Base-by-base conservation (phyloP, 2,329 filamentous ascomycete species). In the Sporothrix globosa region DNA sequence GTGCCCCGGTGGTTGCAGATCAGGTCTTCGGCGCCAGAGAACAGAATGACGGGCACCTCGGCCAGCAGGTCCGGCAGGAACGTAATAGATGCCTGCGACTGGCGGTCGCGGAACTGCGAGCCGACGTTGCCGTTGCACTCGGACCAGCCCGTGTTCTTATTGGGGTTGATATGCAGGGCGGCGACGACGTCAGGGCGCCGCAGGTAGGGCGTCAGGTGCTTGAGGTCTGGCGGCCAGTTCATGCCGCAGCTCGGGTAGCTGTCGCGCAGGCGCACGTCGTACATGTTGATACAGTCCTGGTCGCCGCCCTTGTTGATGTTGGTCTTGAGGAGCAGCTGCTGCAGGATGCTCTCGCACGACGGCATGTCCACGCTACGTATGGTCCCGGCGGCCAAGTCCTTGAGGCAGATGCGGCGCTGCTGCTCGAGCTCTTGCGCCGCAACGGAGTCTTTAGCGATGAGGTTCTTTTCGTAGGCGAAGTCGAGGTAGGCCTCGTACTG, bases 1-100 rank as follows among this genome's bases (percentile, higher is more conserved):
- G 96, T 99, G 71, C 96, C 96, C 41, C 97, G 82, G 78, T 99
- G 93, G 79, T 99, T 99, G 86, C 96, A 99, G 75, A 99, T 98
- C 30, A 98, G 83, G 79, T 99, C 96, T 76, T 97, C 89, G 72
- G 94, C 92, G 68, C 96, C 96, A 2, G 93, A 97, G 82, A 98
- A 99, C 24, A 99, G 87, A 1, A 97, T 82, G 53, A 97, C 86
- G 1, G 91, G 90, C 11, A 98, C 81, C 70, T 96, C 85, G 74
- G 90, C 85, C 11, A 99, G 84, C 21, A 99, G 81, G 3, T 87
- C 90, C 0, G 96, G 95, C 1, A 99, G 83, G 3, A 97, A 83
- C 2, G 88, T 82, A 71, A 94, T 83, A 0, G 93, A 86, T 0
- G 96, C 92, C 74, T 84, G 85, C 1, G 93, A 96, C 17, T 92